Conservation (phyloP, 495 filamentous ascomycete species). For the Hypoxylon rickii region DNA sequence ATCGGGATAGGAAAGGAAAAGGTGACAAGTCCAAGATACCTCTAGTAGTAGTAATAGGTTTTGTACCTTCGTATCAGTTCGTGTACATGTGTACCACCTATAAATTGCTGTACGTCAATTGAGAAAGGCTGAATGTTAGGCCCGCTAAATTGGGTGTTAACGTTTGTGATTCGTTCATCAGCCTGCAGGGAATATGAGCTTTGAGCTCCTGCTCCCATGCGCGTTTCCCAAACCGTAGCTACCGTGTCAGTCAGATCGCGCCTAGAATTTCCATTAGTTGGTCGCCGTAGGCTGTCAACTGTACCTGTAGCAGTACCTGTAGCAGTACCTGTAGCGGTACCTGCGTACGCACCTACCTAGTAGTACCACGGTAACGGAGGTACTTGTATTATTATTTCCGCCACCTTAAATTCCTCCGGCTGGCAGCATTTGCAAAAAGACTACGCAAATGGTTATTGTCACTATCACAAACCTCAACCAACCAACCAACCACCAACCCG, state of each 20-base stretch:
- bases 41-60: no score
- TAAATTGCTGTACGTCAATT: background rate
- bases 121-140: background rate
- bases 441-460: no score
- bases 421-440: no score
- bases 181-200: background rate
- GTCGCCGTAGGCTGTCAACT: no score
- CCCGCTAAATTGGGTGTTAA: conserved; percentile 11
- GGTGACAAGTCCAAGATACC: no score
- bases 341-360: background rate
- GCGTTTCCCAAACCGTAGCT: conserved; percentile 4
- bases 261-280: conserved; percentile 5
- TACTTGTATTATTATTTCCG: background rate
- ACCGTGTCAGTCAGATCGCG: conserved; percentile 23
- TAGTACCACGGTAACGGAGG: background rate
- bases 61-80: no score
- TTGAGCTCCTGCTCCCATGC: conserved; percentile 10
- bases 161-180: conserved; percentile 10
- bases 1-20: no score
- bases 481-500: no score
- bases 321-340: conserved; percentile 15
- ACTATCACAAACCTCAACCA: no score
- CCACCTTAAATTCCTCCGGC: conserved; percentile 1
- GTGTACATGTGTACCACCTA: no score
- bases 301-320: no score